Base-by-base conservation (phyloP, 495 filamentous ascomycete species). In the Penicillium mononematosum region DNA sequence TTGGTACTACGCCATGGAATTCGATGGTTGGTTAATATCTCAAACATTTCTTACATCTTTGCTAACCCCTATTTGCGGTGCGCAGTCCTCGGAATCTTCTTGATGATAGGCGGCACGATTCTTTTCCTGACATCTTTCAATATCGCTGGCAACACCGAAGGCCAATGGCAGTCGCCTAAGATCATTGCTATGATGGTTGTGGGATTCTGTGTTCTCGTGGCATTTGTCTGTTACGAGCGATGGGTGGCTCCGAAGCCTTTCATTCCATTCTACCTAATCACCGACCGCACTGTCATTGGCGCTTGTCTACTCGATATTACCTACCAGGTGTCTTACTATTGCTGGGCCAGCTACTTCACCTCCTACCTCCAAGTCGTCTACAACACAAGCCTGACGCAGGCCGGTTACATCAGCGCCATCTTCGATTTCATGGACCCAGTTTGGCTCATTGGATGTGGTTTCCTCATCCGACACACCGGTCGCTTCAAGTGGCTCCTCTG, bases 331-430 rank as follows among this genome's bases (percentile, higher is more conserved):
- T 81, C 78, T 16, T 76, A 70, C 60, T 73, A 70, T 77, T 54
- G 75, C 67, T 79, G 73, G 83, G 73, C 85, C 62, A 73, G 67
- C 55, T 86, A 83, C 70, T 88, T 88, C 70, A 76, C 71, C 53
- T 87, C 82, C 25, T 87, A 82, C 69, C 73, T 91, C 1, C 84
- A 88, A 68, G 86, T 89, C 6, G 88, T 91, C 53, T 80, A 83
- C 63, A 69, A 72, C 32, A 76, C 88, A 1, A 74, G 58, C 61
- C 58, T 89, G 49, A 78, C 73, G 1, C 41, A 88, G 12, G 77
- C 88, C 1, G 79, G 78, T 12, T 83, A 83, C 53, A 78, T 85
- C 62, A 75, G 66, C 1, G 75, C 83, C 45, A 74, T 77, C 59
- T 81, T 78, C 70, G 75, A 66, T 62, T 61, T 84, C 36, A 76